Conservation (phyloP, 164 flowering plant species). For the Tetrastigma voinierianum region DNA sequence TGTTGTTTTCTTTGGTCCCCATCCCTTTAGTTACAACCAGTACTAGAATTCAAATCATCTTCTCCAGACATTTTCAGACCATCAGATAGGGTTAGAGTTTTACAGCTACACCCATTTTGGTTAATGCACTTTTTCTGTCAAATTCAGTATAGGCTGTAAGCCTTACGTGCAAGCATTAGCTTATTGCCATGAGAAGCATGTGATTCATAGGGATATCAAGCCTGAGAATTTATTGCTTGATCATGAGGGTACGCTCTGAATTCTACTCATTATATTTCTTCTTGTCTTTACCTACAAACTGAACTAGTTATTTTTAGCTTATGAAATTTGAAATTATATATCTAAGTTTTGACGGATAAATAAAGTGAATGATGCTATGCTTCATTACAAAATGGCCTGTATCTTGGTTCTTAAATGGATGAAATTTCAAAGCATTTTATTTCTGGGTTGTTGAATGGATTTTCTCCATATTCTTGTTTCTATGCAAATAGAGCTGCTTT, state of each 20-base stretch:
- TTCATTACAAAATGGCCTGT: no score
- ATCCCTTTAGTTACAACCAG: no score
- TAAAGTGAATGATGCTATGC: no score
- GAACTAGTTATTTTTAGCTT: neutral
- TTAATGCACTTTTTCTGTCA: neutral
- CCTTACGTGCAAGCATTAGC: constrained; percentile 77
- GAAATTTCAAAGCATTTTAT: no score
- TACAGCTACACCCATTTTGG: neutral
- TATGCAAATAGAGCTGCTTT: no score
- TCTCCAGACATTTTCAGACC: neutral
- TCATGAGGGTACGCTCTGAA: constrained; percentile 64
- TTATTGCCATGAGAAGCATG: constrained; percentile 87
- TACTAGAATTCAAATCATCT: neutral
- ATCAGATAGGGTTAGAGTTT: neutral
- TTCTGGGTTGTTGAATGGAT: no score
- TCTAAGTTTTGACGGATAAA: no score
- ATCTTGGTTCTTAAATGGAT: no score
- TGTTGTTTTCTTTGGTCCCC: neutral
- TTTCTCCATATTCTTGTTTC: no score
- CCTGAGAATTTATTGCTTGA: constrained; percentile 95
- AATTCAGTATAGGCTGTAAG: constrained; percentile 80
- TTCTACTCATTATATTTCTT: no score
- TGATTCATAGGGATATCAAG: constrained; percentile 97
- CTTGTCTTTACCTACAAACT: neutral
- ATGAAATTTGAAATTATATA: neutral